Percentiles rank a stretch among this genome's conserved stretches.
phyloP scores from a whole-genome alignment of 2,329 filamentous ascomycete species.

The Penicillium sp. region DNA sequence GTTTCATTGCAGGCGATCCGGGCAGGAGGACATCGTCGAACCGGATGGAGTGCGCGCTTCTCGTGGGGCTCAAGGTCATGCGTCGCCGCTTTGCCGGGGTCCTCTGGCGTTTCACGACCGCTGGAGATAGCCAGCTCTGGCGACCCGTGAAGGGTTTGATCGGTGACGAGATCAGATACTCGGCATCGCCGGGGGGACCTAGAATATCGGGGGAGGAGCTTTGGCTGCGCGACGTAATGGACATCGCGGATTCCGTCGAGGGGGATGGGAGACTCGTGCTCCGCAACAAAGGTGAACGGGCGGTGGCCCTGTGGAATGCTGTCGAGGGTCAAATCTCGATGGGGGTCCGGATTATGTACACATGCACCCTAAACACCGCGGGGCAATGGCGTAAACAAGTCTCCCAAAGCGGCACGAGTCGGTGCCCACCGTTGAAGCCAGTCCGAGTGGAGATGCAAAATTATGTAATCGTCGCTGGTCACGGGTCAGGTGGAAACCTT shows the following conservation, averaged over 20 bases:
- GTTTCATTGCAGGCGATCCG: conserved; percentile 30
- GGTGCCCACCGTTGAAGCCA: neutral
- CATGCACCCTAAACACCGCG: conserved; percentile 11
- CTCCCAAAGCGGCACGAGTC: conserved; percentile 30
- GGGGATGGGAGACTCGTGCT: conserved; percentile 18
- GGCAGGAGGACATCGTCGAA: conserved; percentile 41
- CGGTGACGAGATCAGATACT: conserved; percentile 40
- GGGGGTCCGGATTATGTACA: conserved; percentile 6
- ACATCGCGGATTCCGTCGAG: conserved; percentile 18
- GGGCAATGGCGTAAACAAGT: conserved; percentile 30
- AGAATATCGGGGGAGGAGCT: conserved; percentile 41
- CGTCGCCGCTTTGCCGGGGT: conserved; percentile 34
- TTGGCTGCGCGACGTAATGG: conserved; percentile 31
- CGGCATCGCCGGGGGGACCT: conserved; percentile 37
- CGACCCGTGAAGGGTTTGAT: conserved; percentile 35
- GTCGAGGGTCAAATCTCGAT: conserved; percentile 2
- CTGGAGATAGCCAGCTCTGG: conserved; percentile 37
- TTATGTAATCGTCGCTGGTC: conserved; percentile 12
- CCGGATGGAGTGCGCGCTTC: conserved; percentile 35
- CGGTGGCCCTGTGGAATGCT: conserved; percentile 17
- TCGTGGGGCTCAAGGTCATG: conserved; percentile 31
- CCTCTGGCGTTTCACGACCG: conserved; percentile 25
- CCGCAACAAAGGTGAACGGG: conserved; percentile 18
- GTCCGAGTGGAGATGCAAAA: neutral
- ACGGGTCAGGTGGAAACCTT: conserved; percentile 3